These are phyloP conservation scores for Penicillium coprophilum DNA, from an alignment of 495 filamentous ascomycete genomes.

Conservation along the genomic window DNA sequence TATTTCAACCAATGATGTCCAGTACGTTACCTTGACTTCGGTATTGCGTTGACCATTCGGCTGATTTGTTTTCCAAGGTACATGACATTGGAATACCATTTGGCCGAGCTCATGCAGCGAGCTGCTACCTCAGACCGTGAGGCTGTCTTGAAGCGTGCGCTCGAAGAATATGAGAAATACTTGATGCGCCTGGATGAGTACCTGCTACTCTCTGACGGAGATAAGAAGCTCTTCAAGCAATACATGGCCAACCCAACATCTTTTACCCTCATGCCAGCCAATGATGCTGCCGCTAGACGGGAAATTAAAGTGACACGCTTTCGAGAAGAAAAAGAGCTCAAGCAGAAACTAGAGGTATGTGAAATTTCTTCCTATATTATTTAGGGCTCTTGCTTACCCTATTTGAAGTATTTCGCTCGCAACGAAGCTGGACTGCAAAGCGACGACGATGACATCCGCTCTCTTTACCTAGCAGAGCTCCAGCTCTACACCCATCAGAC, in stretches of 20 bases:
- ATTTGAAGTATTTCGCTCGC: slow-evolving; percentile 55
- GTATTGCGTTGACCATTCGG: slow-evolving; percentile 22
- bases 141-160: slow-evolving; percentile 57
- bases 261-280: slow-evolving; percentile 67
- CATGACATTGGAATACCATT: slow-evolving; percentile 63
- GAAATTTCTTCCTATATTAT: neutral
- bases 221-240: slow-evolving; percentile 68
- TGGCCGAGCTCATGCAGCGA: slow-evolving; percentile 66
- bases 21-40: slow-evolving; percentile 52
- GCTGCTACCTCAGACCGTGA: slow-evolving; percentile 59
- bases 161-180: slow-evolving; percentile 71
- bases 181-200: slow-evolving; percentile 76
- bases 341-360: slow-evolving; percentile 72
- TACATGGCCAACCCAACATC: slow-evolving; percentile 64
- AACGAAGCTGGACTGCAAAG: slow-evolving; percentile 59
- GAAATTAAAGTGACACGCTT: slow-evolving; percentile 85
- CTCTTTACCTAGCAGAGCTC: slow-evolving; percentile 73
- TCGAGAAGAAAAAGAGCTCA: slow-evolving; percentile 81
- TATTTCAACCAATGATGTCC: slow-evolving; percentile 76
- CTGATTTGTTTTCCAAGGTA: slow-evolving; percentile 55
- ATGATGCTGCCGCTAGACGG: slow-evolving; percentile 71
- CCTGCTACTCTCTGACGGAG: slow-evolving; percentile 61
- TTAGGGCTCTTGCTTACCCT: slow-evolving; percentile 23
- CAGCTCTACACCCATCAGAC: slow-evolving; percentile 71
- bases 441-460: slow-evolving; percentile 77